Evolutionary conservation across 2,329 filamentous ascomycete genomes (phyloP).

Genomic region (Aspergillus sojae): DNA sequence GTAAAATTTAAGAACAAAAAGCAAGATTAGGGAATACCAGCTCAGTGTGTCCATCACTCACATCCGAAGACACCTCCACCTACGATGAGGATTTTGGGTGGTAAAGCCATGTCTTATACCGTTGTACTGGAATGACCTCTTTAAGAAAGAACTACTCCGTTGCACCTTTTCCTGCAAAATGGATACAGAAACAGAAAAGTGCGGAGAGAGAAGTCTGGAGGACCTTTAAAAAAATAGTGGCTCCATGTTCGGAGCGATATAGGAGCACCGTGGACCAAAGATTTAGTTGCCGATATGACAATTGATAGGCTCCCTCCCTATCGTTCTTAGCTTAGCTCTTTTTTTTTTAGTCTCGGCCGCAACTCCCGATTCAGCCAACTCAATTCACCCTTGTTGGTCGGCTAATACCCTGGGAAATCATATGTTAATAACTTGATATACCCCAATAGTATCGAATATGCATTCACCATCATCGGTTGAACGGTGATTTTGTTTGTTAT

Average conservation of each 20-base stretch:
- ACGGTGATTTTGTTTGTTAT: neutral
- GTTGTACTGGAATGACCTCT: neutral
- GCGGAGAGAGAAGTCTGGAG: neutral
- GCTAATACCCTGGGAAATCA: neutral
- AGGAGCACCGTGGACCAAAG: neutral
- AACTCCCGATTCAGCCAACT: neutral
- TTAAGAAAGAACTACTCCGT: neutral
- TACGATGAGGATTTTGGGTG: conserved; percentile 43
- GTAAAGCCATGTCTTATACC: conserved; percentile 30
- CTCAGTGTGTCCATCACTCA: conserved; percentile 29
- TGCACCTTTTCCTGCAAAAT: neutral
- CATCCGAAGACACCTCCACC: conserved; percentile 48
- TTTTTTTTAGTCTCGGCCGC: neutral
- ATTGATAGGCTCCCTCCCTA: neutral
- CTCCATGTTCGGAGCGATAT: neutral
- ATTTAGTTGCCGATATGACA: neutral
- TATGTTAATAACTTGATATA: neutral
- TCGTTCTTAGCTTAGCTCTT: neutral
- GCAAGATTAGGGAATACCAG: neutral
- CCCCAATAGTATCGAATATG: neutral
- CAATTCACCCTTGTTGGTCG: neutral
- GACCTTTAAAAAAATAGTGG: neutral
- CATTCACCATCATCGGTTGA: neutral
- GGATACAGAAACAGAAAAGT: neutral
- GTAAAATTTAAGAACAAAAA: neutral